These are phyloP conservation scores for Tranzscheliella williamsii DNA, from an alignment of 1,284 basidiomycete genomes.

Conservation along the genomic window DNA sequence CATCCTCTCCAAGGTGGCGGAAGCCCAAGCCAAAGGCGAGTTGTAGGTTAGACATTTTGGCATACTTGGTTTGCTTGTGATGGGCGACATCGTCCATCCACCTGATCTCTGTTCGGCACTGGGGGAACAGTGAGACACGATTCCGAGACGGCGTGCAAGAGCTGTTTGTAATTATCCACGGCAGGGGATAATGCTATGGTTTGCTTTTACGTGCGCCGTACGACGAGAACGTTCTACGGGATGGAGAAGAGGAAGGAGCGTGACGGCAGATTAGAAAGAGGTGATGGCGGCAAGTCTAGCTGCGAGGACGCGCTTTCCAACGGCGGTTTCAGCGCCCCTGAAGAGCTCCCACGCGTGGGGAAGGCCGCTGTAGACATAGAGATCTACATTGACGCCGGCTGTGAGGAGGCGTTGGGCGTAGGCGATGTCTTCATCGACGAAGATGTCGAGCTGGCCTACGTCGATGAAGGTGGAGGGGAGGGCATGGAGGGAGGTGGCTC, in stretches of 20 bases:
- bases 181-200: too few species aligned
- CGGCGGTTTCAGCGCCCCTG: not conserved
- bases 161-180: too few species aligned
- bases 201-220: too few species aligned
- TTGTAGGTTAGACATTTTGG: conserved; percentile 39
- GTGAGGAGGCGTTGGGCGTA: conserved; percentile 11
- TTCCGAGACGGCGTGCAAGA: too few species aligned
- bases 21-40: conserved; percentile 62
- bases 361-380: conserved; percentile 14
- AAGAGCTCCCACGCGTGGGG: conserved; percentile 25
- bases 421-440: conserved; percentile 11
- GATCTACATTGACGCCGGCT: conserved; percentile 17
- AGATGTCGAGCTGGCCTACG: conserved; percentile 25
- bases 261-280: conserved; percentile 16
- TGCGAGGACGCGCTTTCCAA: conserved; percentile 1
- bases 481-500: conserved; percentile 9
- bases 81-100: too few species aligned
- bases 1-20: conserved; percentile 69
- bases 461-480: conserved; percentile 21
- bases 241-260: too few species aligned
- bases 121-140: too few species aligned
- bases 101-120: too few species aligned
- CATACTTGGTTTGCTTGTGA: too few species aligned
- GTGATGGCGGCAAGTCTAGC: conserved; percentile 8
- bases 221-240: too few species aligned